phyloP scores from a whole-genome alignment of 176 grass and related monocot species.

The Eragrostis curvula region DNA sequence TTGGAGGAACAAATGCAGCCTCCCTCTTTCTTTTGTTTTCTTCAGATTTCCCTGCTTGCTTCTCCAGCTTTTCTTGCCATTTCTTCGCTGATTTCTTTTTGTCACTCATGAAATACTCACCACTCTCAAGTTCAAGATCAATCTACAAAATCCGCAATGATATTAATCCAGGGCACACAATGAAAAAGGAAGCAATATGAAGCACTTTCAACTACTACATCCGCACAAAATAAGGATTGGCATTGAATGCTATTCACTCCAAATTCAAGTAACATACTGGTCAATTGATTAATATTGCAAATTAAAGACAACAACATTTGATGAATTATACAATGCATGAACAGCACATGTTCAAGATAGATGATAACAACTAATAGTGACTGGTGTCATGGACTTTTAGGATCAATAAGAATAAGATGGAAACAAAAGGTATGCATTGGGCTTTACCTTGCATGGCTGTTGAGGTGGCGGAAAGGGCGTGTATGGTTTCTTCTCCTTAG shows the following conservation, averaged over 20 bases:
- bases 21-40: slow-evolving; percentile 96
- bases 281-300: neutral
- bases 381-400: neutral
- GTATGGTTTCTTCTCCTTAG: slow-evolving; percentile 98
- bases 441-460: slow-evolving; percentile 87
- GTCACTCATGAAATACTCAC: slow-evolving; percentile 96
- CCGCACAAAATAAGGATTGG: neutral
- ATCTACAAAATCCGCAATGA: slow-evolving; percentile 58
- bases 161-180: slow-evolving; percentile 28
- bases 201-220: neutral
- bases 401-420: neutral
- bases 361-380: no score
- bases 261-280: slow-evolving; percentile 24
- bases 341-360: no score
- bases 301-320: no score
- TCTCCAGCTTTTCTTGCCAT: slow-evolving; percentile 91
- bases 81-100: slow-evolving; percentile 90
- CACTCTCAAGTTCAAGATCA: slow-evolving; percentile 78
- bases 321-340: no score
- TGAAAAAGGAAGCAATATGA: slow-evolving; percentile 3
- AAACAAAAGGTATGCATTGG: neutral
- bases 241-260: neutral
- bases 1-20: slow-evolving; percentile 86
- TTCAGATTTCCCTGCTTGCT: slow-evolving; percentile 80
- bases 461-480: slow-evolving; percentile 96